Evolutionary conservation across 202 grass and related monocot species (phyloP), one percentile per base, ranked within the genome.

Genomic region (Schoenoplectus tabernaemontani): DNA sequence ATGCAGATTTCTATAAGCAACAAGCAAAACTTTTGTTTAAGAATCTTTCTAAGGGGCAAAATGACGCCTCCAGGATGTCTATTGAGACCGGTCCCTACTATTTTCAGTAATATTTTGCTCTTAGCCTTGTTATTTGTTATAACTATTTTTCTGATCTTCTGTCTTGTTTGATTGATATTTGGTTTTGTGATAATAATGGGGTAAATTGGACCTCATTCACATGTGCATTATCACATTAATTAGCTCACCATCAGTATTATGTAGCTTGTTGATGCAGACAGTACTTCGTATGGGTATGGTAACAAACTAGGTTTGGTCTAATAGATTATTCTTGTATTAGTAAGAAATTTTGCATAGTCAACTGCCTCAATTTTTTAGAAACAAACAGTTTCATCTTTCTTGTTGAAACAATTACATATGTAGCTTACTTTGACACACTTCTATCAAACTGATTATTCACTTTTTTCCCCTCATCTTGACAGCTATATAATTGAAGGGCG

Each of bases 1-100:
- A 98, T 65, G 68, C 81, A 65, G 91, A 98, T 80, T 95, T 92
- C 78, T 98, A 98, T 63, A 98, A 98, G 81, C 96, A 98, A 80
- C 96, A 98, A 87, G 96, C 96, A 42, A 98, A 98, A 75, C 89
- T 98, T 72, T 81, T 95, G 78, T 98, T 98, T 69, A 95, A 98
- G 86, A 98, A 92, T 79, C 88, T 98, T 47, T 98, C 96, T 15
- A 90, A 86, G 70, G 96, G 96, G 11, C 89, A 92, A 26, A 82
- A 98, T 30, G 96, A 95, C 75, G 96, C 96, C 69, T 98, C 96
- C 4, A 82, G 91, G 76, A 98, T 98, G 96, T 95, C 96, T 67
- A 94, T 98, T 73, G 95, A 98, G 83, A 98, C 96, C 0, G 96
- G 89, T 34, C 82, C 91, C 46, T 95, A 92, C 83, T 88, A 65